Base-by-base conservation (phyloP, 495 filamentous ascomycete species). In the Filosporella fistucella region DNA sequence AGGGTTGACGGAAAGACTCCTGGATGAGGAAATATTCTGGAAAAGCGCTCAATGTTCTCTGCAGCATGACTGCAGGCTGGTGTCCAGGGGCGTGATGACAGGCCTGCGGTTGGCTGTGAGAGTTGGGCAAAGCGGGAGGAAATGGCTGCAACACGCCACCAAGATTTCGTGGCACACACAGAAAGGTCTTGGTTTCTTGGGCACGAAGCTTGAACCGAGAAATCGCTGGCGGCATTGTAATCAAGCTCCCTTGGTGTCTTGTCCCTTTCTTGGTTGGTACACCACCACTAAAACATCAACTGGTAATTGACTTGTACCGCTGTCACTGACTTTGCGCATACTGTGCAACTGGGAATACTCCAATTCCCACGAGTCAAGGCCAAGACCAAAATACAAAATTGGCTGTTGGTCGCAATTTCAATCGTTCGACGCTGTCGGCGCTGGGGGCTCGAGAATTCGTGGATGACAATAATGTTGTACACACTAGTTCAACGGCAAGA, bases 381-480 rank as follows among this genome's bases (percentile, higher is more conserved):
- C n/a, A n/a, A n/a, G 23, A 16, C 21, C 5, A 25, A 13, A 42
- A 3, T 3, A 42, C 9, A 5, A 8, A 10, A 5, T 9, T 42
- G 24, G 8, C 2, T 22, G 20, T 3, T 9, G 37, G 7, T 20
- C 16, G 39, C 20, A 3, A n/a, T 11, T 18, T 16, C 14, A 23
- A 30, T 29, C 12, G 2, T 29, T n/a, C 9, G 24, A 13, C 24
- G 21, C 10, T n/a, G 32, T 30, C n/a, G n/a, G n/a, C n/a, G n/a
- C n/a, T n/a, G n/a, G n/a, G n/a, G n/a, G n/a, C n/a, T n/a, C n/a
- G n/a, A n/a, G n/a, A n/a, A n/a, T n/a, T n/a, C n/a, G n/a, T n/a
- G n/a, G 7, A 32, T 48, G 35, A 40, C 45, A 48, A 40, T 30
- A 25, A 32, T 12, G 23, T 48, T 30, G 45, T 47, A 38, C 34